Conservation (phyloP, 495 filamentous ascomycete species). For the Trichoderma asperelloides region DNA sequence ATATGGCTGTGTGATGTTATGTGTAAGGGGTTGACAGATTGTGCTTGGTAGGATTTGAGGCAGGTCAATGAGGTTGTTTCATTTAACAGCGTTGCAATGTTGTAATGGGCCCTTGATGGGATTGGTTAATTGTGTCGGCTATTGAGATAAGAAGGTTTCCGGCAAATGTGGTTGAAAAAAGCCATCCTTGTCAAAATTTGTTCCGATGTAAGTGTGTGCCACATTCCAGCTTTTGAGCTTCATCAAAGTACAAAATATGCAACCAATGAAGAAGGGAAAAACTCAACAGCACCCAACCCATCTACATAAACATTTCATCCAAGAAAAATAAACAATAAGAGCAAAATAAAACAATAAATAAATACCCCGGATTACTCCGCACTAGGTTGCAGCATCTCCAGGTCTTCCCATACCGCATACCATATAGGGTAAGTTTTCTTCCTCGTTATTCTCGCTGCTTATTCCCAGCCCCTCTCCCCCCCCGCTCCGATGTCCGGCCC, state of each 20-base stretch:
- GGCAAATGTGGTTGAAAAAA: neutral
- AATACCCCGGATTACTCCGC: neutral
- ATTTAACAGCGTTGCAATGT: neutral
- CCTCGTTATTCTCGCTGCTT: neutral
- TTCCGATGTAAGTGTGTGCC: no score
- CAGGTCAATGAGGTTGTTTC: neutral
- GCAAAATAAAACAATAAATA: neutral
- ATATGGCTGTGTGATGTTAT: neutral
- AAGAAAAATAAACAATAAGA: neutral
- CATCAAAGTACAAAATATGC: no score
- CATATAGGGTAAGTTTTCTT: neutral
- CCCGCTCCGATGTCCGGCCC: conserved; percentile 6
- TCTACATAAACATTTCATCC: neutral
- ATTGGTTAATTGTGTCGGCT: no score
- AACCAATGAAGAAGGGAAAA: no score
- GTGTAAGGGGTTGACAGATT: neutral
- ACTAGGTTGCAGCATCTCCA: neutral
- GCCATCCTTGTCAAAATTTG: no score
- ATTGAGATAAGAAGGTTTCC: no score
- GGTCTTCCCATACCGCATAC: neutral
- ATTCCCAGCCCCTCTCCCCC: neutral
- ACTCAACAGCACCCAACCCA: no score
- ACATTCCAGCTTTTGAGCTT: no score
- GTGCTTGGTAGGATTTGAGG: neutral
- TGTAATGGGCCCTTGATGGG: no score